Percentiles rank a stretch among this genome's conserved stretches.
Conservation (phyloP, 768 basidiomycete species). For the Suillus clintonianus region DNA sequence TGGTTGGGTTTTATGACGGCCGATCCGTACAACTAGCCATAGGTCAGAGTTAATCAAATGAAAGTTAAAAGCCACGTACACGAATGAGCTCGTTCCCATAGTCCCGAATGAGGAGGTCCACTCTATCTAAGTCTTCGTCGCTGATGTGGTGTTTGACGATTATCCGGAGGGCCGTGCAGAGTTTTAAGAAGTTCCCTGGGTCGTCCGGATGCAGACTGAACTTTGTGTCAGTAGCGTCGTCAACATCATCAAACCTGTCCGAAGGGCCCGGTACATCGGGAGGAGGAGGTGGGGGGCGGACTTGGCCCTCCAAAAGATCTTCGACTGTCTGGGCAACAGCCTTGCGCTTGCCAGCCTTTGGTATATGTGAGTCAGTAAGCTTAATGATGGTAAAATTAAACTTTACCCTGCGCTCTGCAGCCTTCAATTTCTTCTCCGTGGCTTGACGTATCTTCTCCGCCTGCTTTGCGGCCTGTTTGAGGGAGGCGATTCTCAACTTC, state of each 20-base stretch:
- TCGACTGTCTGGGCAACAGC: too few relatives aligned
- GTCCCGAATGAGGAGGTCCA: constrained; percentile 20
- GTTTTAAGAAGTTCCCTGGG: constrained; percentile 21
- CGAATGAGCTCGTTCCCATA: constrained; percentile 23
- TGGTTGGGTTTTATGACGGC: constrained; percentile 37
- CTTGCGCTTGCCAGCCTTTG: too few relatives aligned
- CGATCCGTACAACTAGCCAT: constrained; percentile 11
- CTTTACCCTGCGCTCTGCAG: not conserved
- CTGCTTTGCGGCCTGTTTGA: not conserved
- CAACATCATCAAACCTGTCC: too few relatives aligned
- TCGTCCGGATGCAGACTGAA: constrained; percentile 15
- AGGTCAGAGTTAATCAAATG: too few relatives aligned
- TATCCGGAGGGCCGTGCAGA: constrained; percentile 15
- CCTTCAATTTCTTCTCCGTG: constrained; percentile 2
- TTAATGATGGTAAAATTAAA: too few relatives aligned
- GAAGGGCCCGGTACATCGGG: too few relatives aligned
- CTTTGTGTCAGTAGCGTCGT: not conserved
- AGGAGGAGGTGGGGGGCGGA: too few relatives aligned
- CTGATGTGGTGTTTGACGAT: constrained; percentile 11
- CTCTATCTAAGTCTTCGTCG: constrained; percentile 7
- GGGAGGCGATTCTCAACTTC: not conserved
- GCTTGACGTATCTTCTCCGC: constrained; percentile 1
- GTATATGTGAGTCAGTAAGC: too few relatives aligned
- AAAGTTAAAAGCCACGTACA: constrained; percentile 8
- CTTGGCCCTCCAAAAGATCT: too few relatives aligned